Evolutionary conservation across 1,284 basidiomycete genomes (phyloP), one percentile per base, ranked within the genome.

Genomic region (Marasmius oreades): DNA sequence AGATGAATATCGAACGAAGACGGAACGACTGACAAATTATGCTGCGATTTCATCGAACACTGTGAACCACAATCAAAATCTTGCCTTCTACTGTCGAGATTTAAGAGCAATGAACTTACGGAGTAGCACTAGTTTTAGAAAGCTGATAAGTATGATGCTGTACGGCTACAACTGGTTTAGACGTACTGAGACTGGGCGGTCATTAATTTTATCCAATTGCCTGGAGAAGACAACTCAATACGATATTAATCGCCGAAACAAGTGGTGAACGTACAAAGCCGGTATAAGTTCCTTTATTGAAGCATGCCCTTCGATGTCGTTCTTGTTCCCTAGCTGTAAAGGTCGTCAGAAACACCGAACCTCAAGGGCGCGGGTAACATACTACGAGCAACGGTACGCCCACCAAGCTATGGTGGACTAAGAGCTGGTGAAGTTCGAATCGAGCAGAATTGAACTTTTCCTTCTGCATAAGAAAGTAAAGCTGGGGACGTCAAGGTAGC

Each of bases 21-120:
- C 12, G 51, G 36, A 24, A 36, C 39, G 52, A 68, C 87, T 56
- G 65, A 90, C 87, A 98, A 77, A 67, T 97, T 97, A 69, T 95
- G 91, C 71, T 93, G 92, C 62, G 87, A 94, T 73, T 95, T 95
- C 88, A 95, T 94, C 16, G 92, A 94, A 69, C 90, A 92, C 90
- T 92, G 61, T n/a, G 3, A 50, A 11, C 11, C 16, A 42, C 1
- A 33, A 10, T 28, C 22, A 56, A 28, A 39, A 18, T 5, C 24
- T 42, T 61, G 45, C 47, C 48, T 56, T 55, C 33, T 58, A 43
- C 62, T 31, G 42, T 26, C 63, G 53, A 56, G 50, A 6, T 16
- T 31, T 37, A 43, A 48, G 33, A 36, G 34, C n/a, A 28, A 7
- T 31, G 31, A 28, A 68, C 84, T 59, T 72, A 92, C 90, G 60